phyloP scores from a whole-genome alignment of 2,329 filamentous ascomycete species.

The Alternaria gaisen region DNA sequence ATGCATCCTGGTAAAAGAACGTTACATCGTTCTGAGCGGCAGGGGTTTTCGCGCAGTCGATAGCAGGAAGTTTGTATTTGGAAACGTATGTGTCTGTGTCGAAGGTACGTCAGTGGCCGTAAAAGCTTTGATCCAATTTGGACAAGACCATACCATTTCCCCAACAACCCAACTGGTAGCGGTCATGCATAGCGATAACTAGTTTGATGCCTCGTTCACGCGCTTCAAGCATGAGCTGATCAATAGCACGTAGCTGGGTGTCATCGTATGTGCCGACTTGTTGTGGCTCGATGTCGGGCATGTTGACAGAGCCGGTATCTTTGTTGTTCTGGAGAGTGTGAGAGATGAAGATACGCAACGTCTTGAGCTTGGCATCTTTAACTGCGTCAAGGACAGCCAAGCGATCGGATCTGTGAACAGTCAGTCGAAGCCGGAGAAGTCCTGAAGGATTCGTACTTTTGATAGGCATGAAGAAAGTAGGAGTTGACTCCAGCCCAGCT shows the following conservation, averaged over 20 bases:
- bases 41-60: constrained; percentile 5
- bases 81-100: neutral
- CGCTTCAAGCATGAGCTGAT: constrained; percentile 14
- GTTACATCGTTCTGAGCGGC: constrained; percentile 14
- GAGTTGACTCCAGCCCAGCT: neutral
- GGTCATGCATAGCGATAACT: constrained; percentile 15
- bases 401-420: neutral
- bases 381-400: constrained; percentile 5
- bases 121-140: fast-evolving
- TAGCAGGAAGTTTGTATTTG: neutral
- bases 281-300: constrained; percentile 16
- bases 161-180: constrained; percentile 16
- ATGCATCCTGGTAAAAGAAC: constrained; percentile 15
- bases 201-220: constrained; percentile 11
- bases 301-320: constrained; percentile 12
- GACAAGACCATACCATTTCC: constrained; percentile 2
- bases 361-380: constrained; percentile 15
- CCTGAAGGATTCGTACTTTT: neutral
- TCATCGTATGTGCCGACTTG: constrained; percentile 7
- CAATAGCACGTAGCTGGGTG: constrained; percentile 11
- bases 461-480: neutral
- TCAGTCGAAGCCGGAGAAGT: neutral
- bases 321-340: constrained; percentile 15
- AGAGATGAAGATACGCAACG: constrained; percentile 13
- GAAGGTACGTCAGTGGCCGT: neutral